Conservation (phyloP, 208 protist genomes). For the Trypanosoma avium region DNA sequence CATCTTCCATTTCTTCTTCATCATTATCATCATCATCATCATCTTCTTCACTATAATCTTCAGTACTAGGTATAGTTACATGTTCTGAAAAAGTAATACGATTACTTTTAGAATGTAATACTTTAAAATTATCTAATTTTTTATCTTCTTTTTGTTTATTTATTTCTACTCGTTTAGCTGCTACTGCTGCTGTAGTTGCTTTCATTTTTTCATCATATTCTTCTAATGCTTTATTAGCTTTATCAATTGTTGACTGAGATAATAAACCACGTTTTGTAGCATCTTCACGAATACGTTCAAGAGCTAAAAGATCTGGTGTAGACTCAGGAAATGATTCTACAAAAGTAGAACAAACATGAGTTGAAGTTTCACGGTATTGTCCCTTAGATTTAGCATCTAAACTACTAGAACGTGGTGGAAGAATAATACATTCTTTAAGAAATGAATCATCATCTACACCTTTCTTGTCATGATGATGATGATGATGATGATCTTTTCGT, state of each 20-base stretch:
- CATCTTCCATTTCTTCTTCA: conserved; percentile 24
- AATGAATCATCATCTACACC: conserved; percentile 11
- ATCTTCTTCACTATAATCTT: conserved; percentile 2
- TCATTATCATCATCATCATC: neutral
- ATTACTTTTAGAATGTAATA: conserved; percentile 25
- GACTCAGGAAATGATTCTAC: conserved; percentile 30
- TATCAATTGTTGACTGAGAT: conserved; percentile 47
- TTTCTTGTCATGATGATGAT: neutral
- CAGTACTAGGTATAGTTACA: neutral
- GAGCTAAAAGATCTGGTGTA: conserved; percentile 42
- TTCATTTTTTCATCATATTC: conserved; percentile 46
- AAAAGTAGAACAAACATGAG: neutral
- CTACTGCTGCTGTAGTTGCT: conserved; percentile 27
- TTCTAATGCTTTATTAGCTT: conserved; percentile 32
- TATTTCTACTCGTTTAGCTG: neutral
- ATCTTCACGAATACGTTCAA: conserved; percentile 46
- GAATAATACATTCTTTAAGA: conserved; percentile 34
- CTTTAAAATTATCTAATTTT: no score
- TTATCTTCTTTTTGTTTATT: neutral
- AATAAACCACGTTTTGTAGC: conserved; percentile 22
- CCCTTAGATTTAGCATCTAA: no score
- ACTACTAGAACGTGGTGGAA: conserved; percentile 43
- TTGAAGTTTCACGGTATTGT: neutral
- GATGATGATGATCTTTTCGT: no score
- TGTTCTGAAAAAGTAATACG: conserved; percentile 9